Evolutionary conservation across 2,329 filamentous ascomycete genomes (phyloP), one percentile per base, ranked within the genome.

Genomic region (Ambrosiella xylebori): DNA sequence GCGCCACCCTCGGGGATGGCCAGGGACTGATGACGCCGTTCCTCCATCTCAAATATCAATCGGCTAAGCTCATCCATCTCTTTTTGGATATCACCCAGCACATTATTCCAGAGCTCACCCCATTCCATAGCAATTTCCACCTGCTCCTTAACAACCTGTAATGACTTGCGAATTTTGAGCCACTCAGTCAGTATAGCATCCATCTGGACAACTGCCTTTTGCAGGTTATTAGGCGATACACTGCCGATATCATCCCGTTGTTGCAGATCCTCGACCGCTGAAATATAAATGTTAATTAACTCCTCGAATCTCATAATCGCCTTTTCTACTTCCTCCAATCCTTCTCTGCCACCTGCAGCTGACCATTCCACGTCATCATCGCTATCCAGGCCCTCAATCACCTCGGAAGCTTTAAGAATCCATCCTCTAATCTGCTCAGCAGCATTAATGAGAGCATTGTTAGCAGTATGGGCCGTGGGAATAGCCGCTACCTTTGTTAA

Each of bases 321-420:
- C 63, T 74, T 79, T 65, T 85, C 82, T 27, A 85, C 82, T 63
- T 85, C 82, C 55, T 82, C 83, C 40, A 91, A 74, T 1, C 87
- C 87, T 69, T 91, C 86, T 61, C 85, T 77, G 1, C 93, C 93
- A 56, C 88, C 93, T 6, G 81, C 81, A 1, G 90, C 91, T 1
- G 93, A 90, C 93, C 93, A 98, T 69, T 97, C 91, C 13, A 97
- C 89, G 67, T 98, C 93, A 68, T 97, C 93, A 62, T 97, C 91
- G 57, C 90, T 89, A 68, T 97, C 89, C 47, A 98, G 74, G 4
- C 90, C 90, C 57, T 80, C 80, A 57, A 98, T 82, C 38, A 97
- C 90, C 65, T 95, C 88, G 0, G 85, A 85, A 0, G 91, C 91
- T 69, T 96, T 96, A 62, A 80, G 79, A 66, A 96, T 95, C 93